phyloP scores from a whole-genome alignment of 2,329 filamentous ascomycete genomes.

The Cadophora sp. region DNA sequence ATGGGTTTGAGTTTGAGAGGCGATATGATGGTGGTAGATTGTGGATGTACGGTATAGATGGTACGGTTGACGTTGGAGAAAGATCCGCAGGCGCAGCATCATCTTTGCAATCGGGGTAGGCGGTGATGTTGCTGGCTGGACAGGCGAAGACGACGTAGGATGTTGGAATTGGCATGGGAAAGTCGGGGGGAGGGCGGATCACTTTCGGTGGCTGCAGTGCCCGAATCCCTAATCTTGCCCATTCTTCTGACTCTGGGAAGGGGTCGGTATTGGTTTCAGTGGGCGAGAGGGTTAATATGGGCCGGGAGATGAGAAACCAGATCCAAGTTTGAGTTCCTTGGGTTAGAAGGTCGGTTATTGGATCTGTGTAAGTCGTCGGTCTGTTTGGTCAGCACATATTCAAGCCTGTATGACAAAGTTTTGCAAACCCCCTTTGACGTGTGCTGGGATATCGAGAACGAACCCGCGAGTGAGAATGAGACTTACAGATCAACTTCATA shows the following conservation, averaged over 20 bases:
- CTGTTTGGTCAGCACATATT: constrained; percentile 5
- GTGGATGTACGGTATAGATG: neutral
- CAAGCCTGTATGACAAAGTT: neutral
- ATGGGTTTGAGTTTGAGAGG: neutral
- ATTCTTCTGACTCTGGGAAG: neutral
- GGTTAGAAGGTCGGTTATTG: constrained; percentile 14
- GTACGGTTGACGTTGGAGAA: neutral
- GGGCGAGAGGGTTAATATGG: constrained; percentile 24
- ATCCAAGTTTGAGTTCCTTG: constrained; percentile 34
- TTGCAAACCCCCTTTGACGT: neutral
- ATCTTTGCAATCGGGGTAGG: constrained; percentile 30
- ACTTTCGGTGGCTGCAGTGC: neutral
- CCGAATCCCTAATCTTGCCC: neutral
- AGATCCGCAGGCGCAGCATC: neutral
- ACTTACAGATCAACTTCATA: constrained; percentile 42
- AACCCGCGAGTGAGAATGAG: neutral
- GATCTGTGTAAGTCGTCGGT: constrained; percentile 25
- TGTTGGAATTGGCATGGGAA: constrained; percentile 30
- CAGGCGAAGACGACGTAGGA: constrained; percentile 41
- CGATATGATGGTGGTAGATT: neutral
- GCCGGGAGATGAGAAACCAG: constrained; percentile 38
- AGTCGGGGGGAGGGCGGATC: constrained; percentile 33
- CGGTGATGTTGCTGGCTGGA: constrained; percentile 36
- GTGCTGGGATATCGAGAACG: neutral
- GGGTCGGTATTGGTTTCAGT: neutral